Evolutionary conservation across 202 grass and related monocot species (phyloP), one percentile per base, ranked within the genome.

Genomic region (Carex arenaria): DNA sequence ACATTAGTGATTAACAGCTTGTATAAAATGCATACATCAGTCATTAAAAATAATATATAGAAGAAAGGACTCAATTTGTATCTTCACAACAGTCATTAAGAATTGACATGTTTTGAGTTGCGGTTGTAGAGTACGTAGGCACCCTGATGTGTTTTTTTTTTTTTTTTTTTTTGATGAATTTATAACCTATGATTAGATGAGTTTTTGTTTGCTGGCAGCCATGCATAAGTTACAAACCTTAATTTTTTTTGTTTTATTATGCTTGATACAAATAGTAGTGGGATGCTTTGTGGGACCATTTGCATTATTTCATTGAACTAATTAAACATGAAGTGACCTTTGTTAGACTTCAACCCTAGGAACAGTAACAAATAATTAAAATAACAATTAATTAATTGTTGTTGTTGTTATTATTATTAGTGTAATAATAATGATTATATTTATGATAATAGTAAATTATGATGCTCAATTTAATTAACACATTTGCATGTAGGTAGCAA

Each of bases 401-500:
- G n/a, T 67, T 68, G 42, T 18, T 40, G 40, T n/a, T n/a, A n/a
- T 9, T 42, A 69, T 19, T 42, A 69, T 69, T 10, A 69, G 7
- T 5, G 30, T 69, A 69, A 69, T n/a, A 68, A 1, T 31, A n/a
- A n/a, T 69, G n/a, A 23, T 23, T 23, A 23, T 62, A 62, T 62
- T 23, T 62, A 62, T 62, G 60, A 62, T 2, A 23, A 26, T 70
- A 70, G 38, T 70, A 70, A 70, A 70, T 70, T 62, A 2, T 84
- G 47, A 18, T 75, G 47, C 49, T 56, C 12, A 75, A 74, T 55
- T n/a, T n/a, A n/a, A n/a, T 30, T 55, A 18, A 56, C 14, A 42
- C 12, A 0, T 38, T 83, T 90, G 10, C 28, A 5, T 76, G 20
- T 86, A 99, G 97, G 97, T 99, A 61, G 97, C 93, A 70, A 99